phyloP scores from a whole-genome alignment of 139 green algal genomes.

The Desmodesmus armatus region DNA sequence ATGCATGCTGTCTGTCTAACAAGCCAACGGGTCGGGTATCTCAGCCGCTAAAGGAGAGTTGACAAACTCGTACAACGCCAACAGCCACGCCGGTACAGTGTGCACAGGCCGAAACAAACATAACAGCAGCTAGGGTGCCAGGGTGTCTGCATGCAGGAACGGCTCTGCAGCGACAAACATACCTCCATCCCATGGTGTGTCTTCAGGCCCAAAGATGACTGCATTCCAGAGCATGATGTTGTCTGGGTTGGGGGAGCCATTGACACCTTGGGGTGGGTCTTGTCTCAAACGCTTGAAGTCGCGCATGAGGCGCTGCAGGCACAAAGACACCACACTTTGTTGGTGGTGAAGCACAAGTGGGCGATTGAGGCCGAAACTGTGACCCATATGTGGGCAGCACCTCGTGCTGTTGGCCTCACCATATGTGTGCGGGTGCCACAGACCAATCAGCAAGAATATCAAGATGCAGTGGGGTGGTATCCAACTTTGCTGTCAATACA shows the following conservation, averaged over 20 bases:
- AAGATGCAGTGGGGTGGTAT: too few relatives aligned
- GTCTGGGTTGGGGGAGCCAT: slow-evolving; percentile 89
- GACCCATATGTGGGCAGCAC: background rate
- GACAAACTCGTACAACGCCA: too few relatives aligned
- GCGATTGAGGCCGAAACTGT: background rate
- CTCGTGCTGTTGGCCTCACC: too few relatives aligned
- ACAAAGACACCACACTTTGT: background rate
- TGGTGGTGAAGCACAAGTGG: too few relatives aligned
- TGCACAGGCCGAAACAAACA: too few relatives aligned
- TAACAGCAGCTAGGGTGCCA: too few relatives aligned
- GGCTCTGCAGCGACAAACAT: too few relatives aligned
- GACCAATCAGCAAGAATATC: too few relatives aligned
- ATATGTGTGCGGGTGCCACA: too few relatives aligned
- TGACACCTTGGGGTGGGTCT: slow-evolving; percentile 96
- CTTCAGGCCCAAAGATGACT: slow-evolving; percentile 99
- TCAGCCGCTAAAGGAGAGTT: too few relatives aligned
- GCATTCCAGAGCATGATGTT: slow-evolving; percentile 99
- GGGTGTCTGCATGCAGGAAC: background rate
- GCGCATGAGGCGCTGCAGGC: slow-evolving; percentile 84
- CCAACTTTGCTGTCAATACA: too few relatives aligned
- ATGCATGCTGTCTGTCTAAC: background rate
- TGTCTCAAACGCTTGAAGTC: slow-evolving; percentile 93
- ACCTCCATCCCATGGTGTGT: slow-evolving; percentile 97
- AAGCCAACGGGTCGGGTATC: background rate
- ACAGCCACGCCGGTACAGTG: too few relatives aligned